A percentile compares a stretch with the other conserved stretches of the same genome.
Conservation (phyloP, 2,329 filamentous ascomycete species). For the Elsinoe fawcettii region DNA sequence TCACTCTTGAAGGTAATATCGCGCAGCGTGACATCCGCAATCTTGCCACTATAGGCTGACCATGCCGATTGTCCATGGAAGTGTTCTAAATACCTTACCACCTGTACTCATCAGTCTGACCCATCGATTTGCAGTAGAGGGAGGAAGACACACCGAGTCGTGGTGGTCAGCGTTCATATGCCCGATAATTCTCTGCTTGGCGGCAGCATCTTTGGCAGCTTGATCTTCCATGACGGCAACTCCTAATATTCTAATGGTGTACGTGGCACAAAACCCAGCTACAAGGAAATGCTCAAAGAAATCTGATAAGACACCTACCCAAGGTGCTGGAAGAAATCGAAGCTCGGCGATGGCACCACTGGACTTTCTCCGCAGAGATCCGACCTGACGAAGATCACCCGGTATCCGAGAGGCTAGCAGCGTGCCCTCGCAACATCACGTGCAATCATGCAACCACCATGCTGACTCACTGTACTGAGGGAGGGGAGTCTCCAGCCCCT, state of each 20-base stretch:
- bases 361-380: constrained; percentile 1
- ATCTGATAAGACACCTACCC: constrained; percentile 20
- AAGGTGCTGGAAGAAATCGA: background rate
- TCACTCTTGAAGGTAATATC: constrained; percentile 54
- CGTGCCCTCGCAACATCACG: background rate
- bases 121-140: background rate
- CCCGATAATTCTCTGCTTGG: constrained; percentile 57
- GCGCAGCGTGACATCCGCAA: constrained; percentile 59
- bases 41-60: constrained; percentile 49
- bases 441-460: no score
- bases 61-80: constrained; percentile 52
- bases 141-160: constrained; percentile 45
- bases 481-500: no score
- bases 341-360: constrained; percentile 5
- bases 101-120: constrained; percentile 24
- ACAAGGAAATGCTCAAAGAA: background rate
- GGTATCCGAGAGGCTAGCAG: background rate
- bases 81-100: constrained; percentile 70
- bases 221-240: constrained; percentile 18
- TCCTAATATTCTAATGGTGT: no score
- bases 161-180: constrained; percentile 87
- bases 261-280: no score
- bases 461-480: no score
- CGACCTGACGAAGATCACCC: constrained; percentile 11
- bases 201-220: constrained; percentile 37